Percentiles rank a stretch among this genome's conserved stretches.
Conservation (phyloP, 352 stramenopile genomes). For the Pythium oligandrum region DNA sequence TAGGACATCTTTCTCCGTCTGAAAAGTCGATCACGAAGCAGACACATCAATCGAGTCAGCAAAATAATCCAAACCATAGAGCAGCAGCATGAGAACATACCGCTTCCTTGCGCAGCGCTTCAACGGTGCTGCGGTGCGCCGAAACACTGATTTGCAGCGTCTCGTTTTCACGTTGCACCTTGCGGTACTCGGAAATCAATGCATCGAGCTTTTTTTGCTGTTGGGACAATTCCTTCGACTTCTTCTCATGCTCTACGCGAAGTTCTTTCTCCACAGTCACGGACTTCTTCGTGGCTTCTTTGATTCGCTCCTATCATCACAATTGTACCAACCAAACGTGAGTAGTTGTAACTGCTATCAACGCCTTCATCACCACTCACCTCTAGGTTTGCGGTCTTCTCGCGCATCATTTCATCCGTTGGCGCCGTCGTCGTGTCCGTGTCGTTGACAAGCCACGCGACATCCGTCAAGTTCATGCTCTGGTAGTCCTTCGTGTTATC, state of each 20-base stretch:
- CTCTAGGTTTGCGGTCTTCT: conserved; percentile 87
- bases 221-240: conserved; percentile 57
- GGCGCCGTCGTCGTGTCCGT: conserved; percentile 64
- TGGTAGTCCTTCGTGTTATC: conserved; percentile 89
- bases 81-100: conserved; percentile 25
- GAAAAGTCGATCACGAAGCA: background rate
- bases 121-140: conserved; percentile 56
- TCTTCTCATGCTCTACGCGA: conserved; percentile 66
- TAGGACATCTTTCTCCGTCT: conserved; percentile 87
- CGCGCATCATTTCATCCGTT: conserved; percentile 80
- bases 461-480: conserved; percentile 74
- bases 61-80: too few species aligned
- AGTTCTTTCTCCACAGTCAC: conserved; percentile 69
- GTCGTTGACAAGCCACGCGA: conserved; percentile 83
- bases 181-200: conserved; percentile 75
- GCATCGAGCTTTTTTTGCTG: conserved; percentile 82
- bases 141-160: conserved; percentile 63
- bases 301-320: conserved; percentile 61
- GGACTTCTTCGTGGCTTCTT: conserved; percentile 69
- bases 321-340: conserved; percentile 25
- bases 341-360: conserved; percentile 1
- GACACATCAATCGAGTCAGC: too few species aligned
- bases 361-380: conserved; percentile 2
- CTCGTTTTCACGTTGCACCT: conserved; percentile 80
- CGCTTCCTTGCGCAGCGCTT: conserved; percentile 79